Conservation (phyloP, 345 rosid genomes). For the Cochlearia excelsa region DNA sequence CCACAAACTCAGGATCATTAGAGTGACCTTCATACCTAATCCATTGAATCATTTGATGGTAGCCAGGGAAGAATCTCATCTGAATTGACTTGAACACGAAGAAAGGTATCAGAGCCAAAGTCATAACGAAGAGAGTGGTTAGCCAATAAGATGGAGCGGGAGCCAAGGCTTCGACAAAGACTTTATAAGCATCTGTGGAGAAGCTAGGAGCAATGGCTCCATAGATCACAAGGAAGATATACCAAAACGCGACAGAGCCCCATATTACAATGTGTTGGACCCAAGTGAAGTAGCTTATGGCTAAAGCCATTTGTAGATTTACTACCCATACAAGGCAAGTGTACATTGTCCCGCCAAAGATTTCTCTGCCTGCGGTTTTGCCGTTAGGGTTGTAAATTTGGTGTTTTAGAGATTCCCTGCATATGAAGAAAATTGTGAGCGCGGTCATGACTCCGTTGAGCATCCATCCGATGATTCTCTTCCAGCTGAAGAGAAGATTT, state of each 20-base stretch:
- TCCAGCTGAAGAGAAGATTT: conserved; percentile 85
- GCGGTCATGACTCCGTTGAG: conserved; percentile 64
- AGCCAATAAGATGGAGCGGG: conserved; percentile 83
- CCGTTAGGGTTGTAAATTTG: conserved; percentile 80
- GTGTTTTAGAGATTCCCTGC: conserved; percentile 56
- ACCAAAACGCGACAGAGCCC: conserved; percentile 81
- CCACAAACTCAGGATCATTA: conserved; percentile 64
- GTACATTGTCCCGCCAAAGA: conserved; percentile 86
- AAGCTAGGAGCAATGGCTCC: conserved; percentile 73
- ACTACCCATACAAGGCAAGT: conserved; percentile 88
- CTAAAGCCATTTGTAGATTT: conserved; percentile 87
- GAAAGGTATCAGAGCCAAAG: conserved; percentile 62
- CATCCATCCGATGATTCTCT: conserved; percentile 75
- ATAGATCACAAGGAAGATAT: conserved; percentile 77
- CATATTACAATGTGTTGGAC: conserved; percentile 86
- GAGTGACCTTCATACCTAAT: conserved; percentile 61
- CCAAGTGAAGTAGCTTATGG: conserved; percentile 81
- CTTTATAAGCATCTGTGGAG: conserved; percentile 78
- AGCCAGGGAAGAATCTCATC: conserved; percentile 77
- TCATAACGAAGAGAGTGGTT: conserved; percentile 51
- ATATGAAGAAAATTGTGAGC: conserved; percentile 71
- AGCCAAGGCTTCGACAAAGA: conserved; percentile 79
- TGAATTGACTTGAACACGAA: conserved; percentile 63
- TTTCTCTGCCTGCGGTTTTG: conserved; percentile 69
- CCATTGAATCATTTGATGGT: conserved; percentile 97